Evolutionary conservation across 2,329 filamentous ascomycete genomes (phyloP), one percentile per base, ranked within the genome.

Genomic region (Cordyceps javanica): DNA sequence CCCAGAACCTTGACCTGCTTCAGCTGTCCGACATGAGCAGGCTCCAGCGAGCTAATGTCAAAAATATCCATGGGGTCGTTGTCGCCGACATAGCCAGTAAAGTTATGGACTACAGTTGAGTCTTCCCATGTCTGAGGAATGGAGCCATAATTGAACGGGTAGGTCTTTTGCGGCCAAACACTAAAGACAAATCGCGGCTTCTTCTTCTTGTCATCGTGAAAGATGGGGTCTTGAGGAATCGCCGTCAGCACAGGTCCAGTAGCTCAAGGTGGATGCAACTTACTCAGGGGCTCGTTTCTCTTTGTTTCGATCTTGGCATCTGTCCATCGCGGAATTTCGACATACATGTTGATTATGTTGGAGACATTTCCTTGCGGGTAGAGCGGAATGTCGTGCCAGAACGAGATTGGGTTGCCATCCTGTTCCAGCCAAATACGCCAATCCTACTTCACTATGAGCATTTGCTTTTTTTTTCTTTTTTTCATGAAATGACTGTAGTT

Each of bases 111-210:
- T 36, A 70, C 66, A 59, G 75, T 76, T 23, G 73, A 71, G 51
- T 70, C 72, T 62, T 76, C 74, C 74, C 74, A 76, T 0, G 74
- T 76, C 61, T 76, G 74, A 0, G 74, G 74, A 21, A 76, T 73
- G 5, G 73, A 75, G 0, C 74, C 74, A 50, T 76, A 76, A 26
- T 72, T 66, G 60, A 75, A 75, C 0, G 73, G 74, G 38, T 76
- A 76, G 0, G 71, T 67, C 63, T 72, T 75, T 63, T 75, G 73
- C 38, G 74, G 74, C 72, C 72, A 76, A 10, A 76, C 68, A 26
- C 67, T 74, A 52, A 73, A 70, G 13, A 76, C 72, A 23, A 72
- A 76, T 25, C 74, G 67, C 14, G 69, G 70, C 32, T 64, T 60
- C 1, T 67, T 62, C 14, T 72, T 68, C 49, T 70, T 69, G n/a